A percentile compares a stretch with the other conserved stretches of the same genome.
phyloP scores from a whole-genome alignment of 2,329 filamentous ascomycete genomes.

The Xylariaceae sp. region DNA sequence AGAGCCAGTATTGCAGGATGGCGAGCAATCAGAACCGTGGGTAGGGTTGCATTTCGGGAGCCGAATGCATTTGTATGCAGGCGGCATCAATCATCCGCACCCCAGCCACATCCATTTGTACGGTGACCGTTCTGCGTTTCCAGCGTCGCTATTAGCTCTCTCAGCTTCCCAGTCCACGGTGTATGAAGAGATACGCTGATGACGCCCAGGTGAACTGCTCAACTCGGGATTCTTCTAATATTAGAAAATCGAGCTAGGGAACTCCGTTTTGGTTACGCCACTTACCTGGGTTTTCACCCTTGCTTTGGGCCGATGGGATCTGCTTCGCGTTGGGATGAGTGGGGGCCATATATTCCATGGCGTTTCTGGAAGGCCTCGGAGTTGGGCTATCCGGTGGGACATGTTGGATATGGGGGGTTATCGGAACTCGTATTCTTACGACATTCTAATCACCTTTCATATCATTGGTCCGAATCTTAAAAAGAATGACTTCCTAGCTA shows the following conservation, averaged over 20 bases:
- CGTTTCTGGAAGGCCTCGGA: neutral
- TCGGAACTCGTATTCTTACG: neutral
- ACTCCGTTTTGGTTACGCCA: neutral
- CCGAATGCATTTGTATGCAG: constrained; percentile 9
- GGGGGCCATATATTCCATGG: neutral
- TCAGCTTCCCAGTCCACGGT: too few relatives aligned
- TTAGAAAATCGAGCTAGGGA: neutral
- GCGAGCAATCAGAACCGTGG: constrained; percentile 1
- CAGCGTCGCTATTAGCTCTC: neutral
- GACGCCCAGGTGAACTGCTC: neutral
- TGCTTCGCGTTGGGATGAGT: neutral
- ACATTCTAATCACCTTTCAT: neutral
- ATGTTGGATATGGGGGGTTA: neutral
- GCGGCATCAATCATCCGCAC: constrained; percentile 16
- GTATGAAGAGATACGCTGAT: neutral
- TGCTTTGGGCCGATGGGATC: neutral
- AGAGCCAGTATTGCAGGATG: constrained; percentile 14
- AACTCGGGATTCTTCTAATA: neutral
- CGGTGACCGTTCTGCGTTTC: constrained; percentile 16
- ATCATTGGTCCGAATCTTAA: neutral
- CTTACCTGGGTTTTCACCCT: neutral
- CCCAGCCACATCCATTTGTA: constrained; percentile 1
- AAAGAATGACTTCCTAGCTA: constrained; percentile 14
- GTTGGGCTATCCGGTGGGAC: neutral
- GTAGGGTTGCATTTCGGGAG: constrained; percentile 15